Base-by-base conservation (phyloP, 1,284 basidiomycete genomes). In the Pholiota adiposa region DNA sequence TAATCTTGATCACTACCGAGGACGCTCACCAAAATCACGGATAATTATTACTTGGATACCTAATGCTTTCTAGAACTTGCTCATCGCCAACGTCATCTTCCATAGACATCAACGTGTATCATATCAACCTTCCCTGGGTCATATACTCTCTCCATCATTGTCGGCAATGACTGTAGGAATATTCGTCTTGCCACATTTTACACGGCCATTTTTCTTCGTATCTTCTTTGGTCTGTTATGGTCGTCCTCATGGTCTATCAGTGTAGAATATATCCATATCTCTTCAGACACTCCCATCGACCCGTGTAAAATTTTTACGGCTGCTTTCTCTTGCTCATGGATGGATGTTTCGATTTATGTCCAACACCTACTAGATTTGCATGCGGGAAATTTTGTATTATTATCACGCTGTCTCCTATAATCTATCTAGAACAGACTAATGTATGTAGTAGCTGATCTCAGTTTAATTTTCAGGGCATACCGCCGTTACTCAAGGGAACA, bases 81-180 rank as follows among this genome's bases (percentile, higher is more conserved):
- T 27, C 44, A 46, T 46, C 23, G 19, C 9, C 48, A 50, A 4
- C 48, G 12, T 12, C 31, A 50, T 50, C 48, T 27, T 9, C 25
- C 31, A 23, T 27, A 25, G 44, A 46, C 48, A 50, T 34, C 31
- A 34, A 31, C 48, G 31, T 50, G 48, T 50, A 50, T 50, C 48
- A 50, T 50, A 50, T 34, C 48, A 50, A 16, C 44, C 2, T 3
- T 27, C 12, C 18, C 23, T 11, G 12, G 23, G 23, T n/a, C 16
- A 46, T 43, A 43, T 43, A 43, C 41, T 43, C 44, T 46, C 12
- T 12, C 23, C 23, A n/a, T 46, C 23, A 23, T 43, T 19, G 7
- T 18, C 8, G 21, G 11, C 41, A n/a, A n/a, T n/a, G 21, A 21
- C 41, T 23, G 44, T 46, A 46, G 44, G 44, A 27, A 43, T 43